A percentile compares a stretch with the other conserved stretches of the same genome.
phyloP scores from a whole-genome alignment of 345 rosid genomes.

The Citrus medica region DNA sequence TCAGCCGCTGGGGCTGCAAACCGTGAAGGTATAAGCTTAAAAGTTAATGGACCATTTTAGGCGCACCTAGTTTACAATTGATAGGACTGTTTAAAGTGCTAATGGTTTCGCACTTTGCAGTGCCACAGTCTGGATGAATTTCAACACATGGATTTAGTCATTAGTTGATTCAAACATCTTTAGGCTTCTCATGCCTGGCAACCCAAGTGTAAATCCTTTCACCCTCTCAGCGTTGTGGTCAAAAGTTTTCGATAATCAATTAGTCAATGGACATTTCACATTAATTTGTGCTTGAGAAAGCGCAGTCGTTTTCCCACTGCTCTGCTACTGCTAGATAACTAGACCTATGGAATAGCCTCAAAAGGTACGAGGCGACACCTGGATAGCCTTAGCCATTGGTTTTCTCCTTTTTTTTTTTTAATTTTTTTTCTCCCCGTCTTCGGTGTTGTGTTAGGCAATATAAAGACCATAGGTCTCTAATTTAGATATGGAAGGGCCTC shows the following conservation, averaged over 20 bases:
- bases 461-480: not conserved
- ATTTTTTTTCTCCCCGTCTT: no score
- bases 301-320: not conserved
- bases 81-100: not conserved
- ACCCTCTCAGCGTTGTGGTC: not conserved
- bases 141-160: not conserved
- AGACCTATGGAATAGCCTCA: conserved; percentile 10
- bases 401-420: no score
- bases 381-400: not conserved
- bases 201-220: not conserved
- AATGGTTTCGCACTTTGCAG: not conserved
- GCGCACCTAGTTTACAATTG: not conserved
- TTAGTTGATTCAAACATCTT: not conserved
- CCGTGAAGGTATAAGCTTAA: not conserved
- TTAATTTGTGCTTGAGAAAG: not conserved
- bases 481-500: not conserved
- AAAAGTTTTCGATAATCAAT: not conserved
- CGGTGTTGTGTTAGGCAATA: not conserved
- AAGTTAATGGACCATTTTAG: not conserved
- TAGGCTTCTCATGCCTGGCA: not conserved
- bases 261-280: not conserved
- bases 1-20: not conserved
- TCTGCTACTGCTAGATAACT: not conserved
- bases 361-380: not conserved
- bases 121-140: not conserved